phyloP scores from a whole-genome alignment of 2,329 filamentous ascomycete genomes.

The Coleophoma eucalyptorum region DNA sequence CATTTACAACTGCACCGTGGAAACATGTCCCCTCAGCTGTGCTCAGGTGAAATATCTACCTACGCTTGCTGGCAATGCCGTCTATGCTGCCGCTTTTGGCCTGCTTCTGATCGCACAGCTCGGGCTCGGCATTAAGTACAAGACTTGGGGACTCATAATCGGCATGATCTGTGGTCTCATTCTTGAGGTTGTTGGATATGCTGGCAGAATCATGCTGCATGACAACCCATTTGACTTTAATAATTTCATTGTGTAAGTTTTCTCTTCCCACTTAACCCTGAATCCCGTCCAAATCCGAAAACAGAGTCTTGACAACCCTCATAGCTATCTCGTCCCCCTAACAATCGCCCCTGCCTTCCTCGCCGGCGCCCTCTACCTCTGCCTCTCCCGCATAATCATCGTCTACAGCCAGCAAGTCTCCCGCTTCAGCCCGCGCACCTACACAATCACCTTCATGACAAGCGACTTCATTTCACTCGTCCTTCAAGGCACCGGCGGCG shows the following conservation, averaged over 20 bases:
- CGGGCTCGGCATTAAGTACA: slow-evolving; percentile 42
- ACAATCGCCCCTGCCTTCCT: slow-evolving; percentile 62
- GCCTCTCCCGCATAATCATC: slow-evolving; percentile 42
- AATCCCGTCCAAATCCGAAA: not conserved
- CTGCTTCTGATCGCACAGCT: slow-evolving; percentile 43
- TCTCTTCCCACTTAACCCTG: not conserved
- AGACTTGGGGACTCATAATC: slow-evolving; percentile 50
- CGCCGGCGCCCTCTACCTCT: slow-evolving; percentile 58
- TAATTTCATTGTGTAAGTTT: slow-evolving; percentile 46
- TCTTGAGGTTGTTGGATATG: slow-evolving; percentile 52
- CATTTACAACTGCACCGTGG: no score
- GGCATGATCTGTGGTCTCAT: slow-evolving; percentile 47
- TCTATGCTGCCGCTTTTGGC: slow-evolving; percentile 48
- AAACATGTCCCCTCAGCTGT: no score
- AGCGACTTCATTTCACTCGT: slow-evolving; percentile 56
- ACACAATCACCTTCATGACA: slow-evolving; percentile 53
- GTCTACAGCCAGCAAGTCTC: slow-evolving; percentile 40
- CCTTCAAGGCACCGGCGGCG: slow-evolving; percentile 56
- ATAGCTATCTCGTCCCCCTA: slow-evolving; percentile 44
- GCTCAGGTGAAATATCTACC: no score
- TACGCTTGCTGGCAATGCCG: slow-evolving; percentile 42
- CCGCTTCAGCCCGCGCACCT: slow-evolving; percentile 36
- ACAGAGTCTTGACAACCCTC: not conserved
- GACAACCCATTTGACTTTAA: slow-evolving; percentile 43
- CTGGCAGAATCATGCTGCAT: slow-evolving; percentile 48